Evolutionary conservation across 2,329 filamentous ascomycete genomes (phyloP).

Genomic region (Colletotrichum sp.): DNA sequence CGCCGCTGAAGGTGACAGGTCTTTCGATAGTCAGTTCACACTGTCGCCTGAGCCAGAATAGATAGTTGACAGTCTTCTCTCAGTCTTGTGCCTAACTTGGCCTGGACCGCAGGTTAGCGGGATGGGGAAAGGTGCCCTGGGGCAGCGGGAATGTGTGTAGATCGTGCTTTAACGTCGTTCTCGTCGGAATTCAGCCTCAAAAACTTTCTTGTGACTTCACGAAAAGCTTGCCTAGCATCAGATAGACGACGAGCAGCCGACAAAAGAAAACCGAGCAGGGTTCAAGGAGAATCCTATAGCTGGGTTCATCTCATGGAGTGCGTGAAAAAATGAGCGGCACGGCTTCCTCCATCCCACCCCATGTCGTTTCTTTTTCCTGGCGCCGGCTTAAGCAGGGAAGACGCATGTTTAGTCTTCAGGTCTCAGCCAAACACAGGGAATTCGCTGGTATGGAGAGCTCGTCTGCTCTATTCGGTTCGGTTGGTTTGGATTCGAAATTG

Average conservation of each 20-base stretch:
- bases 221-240: neutral
- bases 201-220: slow-evolving; percentile 13
- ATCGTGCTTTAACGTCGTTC: neutral
- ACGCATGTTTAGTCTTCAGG: neutral
- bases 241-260: neutral
- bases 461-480: neutral
- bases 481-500: neutral
- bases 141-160: neutral
- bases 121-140: neutral
- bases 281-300: neutral
- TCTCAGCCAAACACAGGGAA: slow-evolving; percentile 11
- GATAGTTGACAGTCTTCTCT: neutral
- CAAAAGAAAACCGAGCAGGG: neutral
- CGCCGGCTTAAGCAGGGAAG: slow-evolving; percentile 11
- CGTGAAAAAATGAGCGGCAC: slow-evolving; percentile 1
- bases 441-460: neutral
- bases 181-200: slow-evolving; percentile 8
- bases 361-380: slow-evolving; percentile 16
- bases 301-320: neutral
- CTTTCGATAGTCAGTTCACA: neutral
- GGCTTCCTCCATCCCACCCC: slow-evolving; percentile 1
- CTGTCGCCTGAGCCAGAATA: neutral
- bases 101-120: neutral
- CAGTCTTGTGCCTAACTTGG: neutral
- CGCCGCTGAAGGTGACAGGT: neutral